Evolutionary conservation across 352 stramenopile species (phyloP).

Genomic region (Pythium rishiriense): DNA sequence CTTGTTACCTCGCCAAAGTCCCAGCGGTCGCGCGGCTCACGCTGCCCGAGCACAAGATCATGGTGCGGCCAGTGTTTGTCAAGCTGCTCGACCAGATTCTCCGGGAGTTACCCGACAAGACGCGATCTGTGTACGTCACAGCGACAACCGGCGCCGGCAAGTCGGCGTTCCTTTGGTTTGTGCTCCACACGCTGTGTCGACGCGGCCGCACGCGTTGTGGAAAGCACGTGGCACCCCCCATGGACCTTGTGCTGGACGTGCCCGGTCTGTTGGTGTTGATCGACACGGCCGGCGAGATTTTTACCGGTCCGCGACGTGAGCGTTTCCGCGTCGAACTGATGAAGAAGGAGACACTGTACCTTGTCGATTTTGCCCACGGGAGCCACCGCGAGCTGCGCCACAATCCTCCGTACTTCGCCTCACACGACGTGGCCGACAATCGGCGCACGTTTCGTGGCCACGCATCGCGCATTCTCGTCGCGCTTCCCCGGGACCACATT

Average conservation of each 20-base stretch:
- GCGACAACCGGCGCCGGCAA: neutral
- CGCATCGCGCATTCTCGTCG: neutral
- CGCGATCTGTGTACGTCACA: neutral
- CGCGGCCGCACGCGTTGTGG: neutral
- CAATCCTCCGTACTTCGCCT: too few relatives aligned
- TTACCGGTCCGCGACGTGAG: neutral
- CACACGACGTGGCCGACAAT: too few relatives aligned
- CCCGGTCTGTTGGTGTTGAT: neutral
- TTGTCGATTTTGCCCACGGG: neutral
- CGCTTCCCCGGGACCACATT: neutral
- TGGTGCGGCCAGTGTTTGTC: neutral
- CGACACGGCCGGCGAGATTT: neutral
- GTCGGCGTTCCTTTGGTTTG: neutral
- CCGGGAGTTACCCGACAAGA: neutral
- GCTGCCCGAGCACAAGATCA: neutral
- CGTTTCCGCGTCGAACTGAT: neutral
- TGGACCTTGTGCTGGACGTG: slow-evolving; percentile 1
- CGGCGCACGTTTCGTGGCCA: neutral
- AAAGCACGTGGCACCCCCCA: neutral
- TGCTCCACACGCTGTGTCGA: neutral
- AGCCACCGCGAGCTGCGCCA: neutral
- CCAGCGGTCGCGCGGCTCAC: neutral
- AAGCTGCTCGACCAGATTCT: neutral
- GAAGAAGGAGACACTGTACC: slow-evolving; percentile 5
- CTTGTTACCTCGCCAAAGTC: neutral